Conservation (phyloP, 768 basidiomycete species). For the Chalciporus pseudorubinellus region DNA sequence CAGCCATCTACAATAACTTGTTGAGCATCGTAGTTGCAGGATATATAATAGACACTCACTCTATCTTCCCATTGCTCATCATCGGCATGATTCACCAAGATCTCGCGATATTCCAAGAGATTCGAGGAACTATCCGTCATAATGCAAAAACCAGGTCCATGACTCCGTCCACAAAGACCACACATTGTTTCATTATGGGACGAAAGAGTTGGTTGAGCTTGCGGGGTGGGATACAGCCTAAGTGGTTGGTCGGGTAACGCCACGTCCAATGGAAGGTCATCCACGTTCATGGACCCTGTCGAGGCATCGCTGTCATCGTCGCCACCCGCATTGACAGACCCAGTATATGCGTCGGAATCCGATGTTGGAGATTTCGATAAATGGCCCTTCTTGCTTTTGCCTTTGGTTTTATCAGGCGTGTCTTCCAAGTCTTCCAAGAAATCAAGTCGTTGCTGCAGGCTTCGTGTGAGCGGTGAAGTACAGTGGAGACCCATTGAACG, state of each 20-base stretch:
- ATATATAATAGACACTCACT: conserved; percentile 38
- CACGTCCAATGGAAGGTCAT: background rate
- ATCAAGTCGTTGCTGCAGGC: conserved; percentile 29
- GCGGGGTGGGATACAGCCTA: conserved; percentile 1
- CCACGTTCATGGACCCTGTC: conserved; percentile 22
- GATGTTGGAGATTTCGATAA: conserved; percentile 34
- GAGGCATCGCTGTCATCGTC: conserved; percentile 26
- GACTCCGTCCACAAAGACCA: conserved; percentile 58
- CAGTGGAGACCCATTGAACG: conserved; percentile 1
- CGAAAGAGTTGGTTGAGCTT: background rate
- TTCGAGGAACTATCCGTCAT: conserved; percentile 69
- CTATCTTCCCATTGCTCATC: conserved; percentile 67
- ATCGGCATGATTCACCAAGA: conserved; percentile 59
- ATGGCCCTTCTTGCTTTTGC: conserved; percentile 33
- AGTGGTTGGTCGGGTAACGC: conserved; percentile 1
- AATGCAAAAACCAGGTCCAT: conserved; percentile 50
- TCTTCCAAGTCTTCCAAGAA: conserved; percentile 37
- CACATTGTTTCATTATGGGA: conserved; percentile 36
- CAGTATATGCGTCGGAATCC: conserved; percentile 41
- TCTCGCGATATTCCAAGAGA: conserved; percentile 65
- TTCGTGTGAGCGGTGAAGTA: conserved; percentile 1
- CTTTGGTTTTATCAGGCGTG: conserved; percentile 37
- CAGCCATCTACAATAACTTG: conserved; percentile 46
- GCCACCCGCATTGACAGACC: conserved; percentile 12
- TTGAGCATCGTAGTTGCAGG: conserved; percentile 4